These are phyloP conservation scores for Pseudonitzschia multistriata DNA, from an alignment of 108 stramenopile genomes.

Conservation along the genomic window DNA sequence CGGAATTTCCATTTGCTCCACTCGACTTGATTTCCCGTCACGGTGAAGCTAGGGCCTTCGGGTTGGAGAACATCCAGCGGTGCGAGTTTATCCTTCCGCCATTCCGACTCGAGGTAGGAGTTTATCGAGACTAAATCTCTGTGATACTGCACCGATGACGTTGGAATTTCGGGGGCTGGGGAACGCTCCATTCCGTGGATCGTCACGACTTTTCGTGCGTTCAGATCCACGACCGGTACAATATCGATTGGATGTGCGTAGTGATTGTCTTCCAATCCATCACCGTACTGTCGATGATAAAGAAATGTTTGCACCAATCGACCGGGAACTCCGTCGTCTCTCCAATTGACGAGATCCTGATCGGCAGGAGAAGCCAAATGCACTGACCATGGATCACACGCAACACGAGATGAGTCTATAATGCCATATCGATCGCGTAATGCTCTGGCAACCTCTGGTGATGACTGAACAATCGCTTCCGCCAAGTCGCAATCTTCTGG, in stretches of 20 bases:
- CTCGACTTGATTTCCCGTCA: slow-evolving; percentile 48
- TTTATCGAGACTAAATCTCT: slow-evolving; percentile 49
- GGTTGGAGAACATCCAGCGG: slow-evolving; percentile 59
- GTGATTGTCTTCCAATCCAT: slow-evolving; percentile 57
- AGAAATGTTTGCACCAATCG: slow-evolving; percentile 68
- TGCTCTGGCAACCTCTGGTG: slow-evolving; percentile 28
- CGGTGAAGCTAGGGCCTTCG: slow-evolving; percentile 64
- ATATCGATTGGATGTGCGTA: slow-evolving; percentile 79
- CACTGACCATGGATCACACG: slow-evolving; percentile 66
- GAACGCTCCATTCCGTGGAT: slow-evolving; percentile 53
- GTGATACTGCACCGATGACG: slow-evolving; percentile 52
- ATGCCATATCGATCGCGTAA: slow-evolving; percentile 55
- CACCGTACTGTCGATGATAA: slow-evolving; percentile 51
- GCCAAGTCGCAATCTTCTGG: slow-evolving; percentile 72
- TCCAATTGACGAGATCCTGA: slow-evolving; percentile 22
- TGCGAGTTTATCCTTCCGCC: slow-evolving; percentile 33
- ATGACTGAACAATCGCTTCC: slow-evolving; percentile 53
- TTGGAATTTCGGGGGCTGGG: slow-evolving; percentile 34
- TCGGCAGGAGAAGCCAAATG: slow-evolving; percentile 49
- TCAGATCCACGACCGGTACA: slow-evolving; percentile 64
- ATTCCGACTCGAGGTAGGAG: slow-evolving; percentile 42
- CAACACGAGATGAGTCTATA: slow-evolving; percentile 41
- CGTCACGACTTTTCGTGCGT: slow-evolving; percentile 40
- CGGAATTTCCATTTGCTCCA: slow-evolving; percentile 72
- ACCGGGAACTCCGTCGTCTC: slow-evolving; percentile 28